Conservation (phyloP, 2,329 filamentous ascomycete genomes). For the Tricladium varicosporioides region DNA sequence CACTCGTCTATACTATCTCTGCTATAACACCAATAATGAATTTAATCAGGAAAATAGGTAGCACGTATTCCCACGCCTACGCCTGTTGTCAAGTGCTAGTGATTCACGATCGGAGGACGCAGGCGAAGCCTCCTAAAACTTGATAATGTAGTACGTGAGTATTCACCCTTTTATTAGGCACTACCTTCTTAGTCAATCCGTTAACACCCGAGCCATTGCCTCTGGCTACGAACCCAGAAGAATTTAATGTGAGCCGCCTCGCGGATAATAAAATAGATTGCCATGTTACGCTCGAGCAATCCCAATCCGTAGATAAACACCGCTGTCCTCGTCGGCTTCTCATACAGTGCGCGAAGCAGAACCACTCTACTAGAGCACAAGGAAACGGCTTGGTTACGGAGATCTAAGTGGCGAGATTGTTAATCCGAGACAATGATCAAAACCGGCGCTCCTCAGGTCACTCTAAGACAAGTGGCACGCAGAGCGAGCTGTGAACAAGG, state of each 20-base stretch:
- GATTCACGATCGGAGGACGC: slow-evolving; percentile 9
- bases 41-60: slow-evolving; percentile 25
- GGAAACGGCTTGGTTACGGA: too few relatives aligned
- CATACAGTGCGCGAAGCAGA: slow-evolving; percentile 15
- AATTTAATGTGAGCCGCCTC: slow-evolving; percentile 18
- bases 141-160: slow-evolving; percentile 22
- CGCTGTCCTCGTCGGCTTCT: slow-evolving; percentile 14
- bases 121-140: slow-evolving; percentile 21
- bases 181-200: slow-evolving; percentile 13
- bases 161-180: slow-evolving; percentile 23
- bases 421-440: too few relatives aligned
- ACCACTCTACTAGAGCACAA: slow-evolving; percentile 11
- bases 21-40: slow-evolving; percentile 22
- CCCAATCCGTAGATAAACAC: slow-evolving; percentile 19
- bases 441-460: too few relatives aligned
- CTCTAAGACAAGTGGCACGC: too few relatives aligned
- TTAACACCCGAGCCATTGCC: slow-evolving; percentile 17
- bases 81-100: slow-evolving; percentile 12
- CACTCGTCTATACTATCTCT: slow-evolving; percentile 23
- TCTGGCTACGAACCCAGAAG: slow-evolving; percentile 14
- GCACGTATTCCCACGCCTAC: neutral
- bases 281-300: slow-evolving; percentile 19
- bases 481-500: too few relatives aligned
- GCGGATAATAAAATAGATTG: slow-evolving; percentile 19
- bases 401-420: too few relatives aligned